Conservation (phyloP, 2,329 filamentous ascomycete genomes). For the Aspergillus sp. region DNA sequence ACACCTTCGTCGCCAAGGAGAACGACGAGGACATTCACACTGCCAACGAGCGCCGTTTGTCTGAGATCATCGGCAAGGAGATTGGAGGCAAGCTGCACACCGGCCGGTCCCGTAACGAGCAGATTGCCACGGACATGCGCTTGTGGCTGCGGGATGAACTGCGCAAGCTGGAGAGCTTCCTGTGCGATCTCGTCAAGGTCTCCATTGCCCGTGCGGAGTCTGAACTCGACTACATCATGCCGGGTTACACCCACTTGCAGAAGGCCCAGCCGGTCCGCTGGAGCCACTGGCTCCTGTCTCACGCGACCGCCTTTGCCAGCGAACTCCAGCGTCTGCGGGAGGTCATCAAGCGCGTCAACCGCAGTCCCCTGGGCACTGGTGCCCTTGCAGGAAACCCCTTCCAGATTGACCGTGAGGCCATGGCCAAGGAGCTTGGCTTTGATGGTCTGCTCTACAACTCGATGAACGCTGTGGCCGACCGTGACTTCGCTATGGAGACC, state of each 20-base stretch:
- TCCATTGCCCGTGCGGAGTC: slow-evolving; percentile 68
- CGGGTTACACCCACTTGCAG: slow-evolving; percentile 85
- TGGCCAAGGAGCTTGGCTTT: slow-evolving; percentile 80
- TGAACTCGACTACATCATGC: slow-evolving; percentile 79
- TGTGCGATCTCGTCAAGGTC: slow-evolving; percentile 70
- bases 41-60: slow-evolving; percentile 70
- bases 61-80: slow-evolving; percentile 84
- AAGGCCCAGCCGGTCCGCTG: slow-evolving; percentile 79
- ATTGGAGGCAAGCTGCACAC: slow-evolving; percentile 89
- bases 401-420: slow-evolving; percentile 74
- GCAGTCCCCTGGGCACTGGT: slow-evolving; percentile 69
- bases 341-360: slow-evolving; percentile 73
- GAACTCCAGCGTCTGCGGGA: slow-evolving; percentile 78
- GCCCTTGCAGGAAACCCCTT: slow-evolving; percentile 83
- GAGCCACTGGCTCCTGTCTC: slow-evolving; percentile 78
- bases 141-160: slow-evolving; percentile 82
- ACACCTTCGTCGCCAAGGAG: slow-evolving; percentile 40
- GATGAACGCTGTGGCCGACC: slow-evolving; percentile 72
- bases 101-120: slow-evolving; percentile 83
- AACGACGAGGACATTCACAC: slow-evolving; percentile 66
- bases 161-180: slow-evolving; percentile 66
- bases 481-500: slow-evolving; percentile 80
- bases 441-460: slow-evolving; percentile 74
- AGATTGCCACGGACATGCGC: slow-evolving; percentile 87
- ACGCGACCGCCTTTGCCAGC: slow-evolving; percentile 68